Base-by-base conservation (phyloP, 768 basidiomycete species). In the Boletus reticuloceps region DNA sequence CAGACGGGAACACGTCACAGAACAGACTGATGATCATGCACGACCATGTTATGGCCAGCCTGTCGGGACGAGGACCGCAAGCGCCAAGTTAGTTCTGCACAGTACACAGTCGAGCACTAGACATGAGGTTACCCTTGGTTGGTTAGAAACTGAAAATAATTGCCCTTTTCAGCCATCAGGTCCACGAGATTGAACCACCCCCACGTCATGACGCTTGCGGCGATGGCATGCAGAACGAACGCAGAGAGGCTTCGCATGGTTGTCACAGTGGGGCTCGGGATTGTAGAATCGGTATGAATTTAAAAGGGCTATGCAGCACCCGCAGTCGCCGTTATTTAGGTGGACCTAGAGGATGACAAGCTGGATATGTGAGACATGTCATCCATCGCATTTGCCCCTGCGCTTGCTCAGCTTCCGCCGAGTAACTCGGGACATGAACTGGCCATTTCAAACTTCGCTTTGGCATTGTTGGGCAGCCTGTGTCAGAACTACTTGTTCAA, bases 81-180 rank as follows among this genome's bases (percentile, higher is more conserved):
- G 17, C 1, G 7, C 6, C 17, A 20, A 8, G 47, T 61, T 13
- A 59, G 54, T 12, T 5, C 11, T 53, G 45, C 13, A n/a, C n/a
- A 38, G 27, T 16, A 14, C 17, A 10, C 27, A 3, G 8, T 1
- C 8, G 8, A 27, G n/a, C n/a, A 34, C 11, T 1, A 12, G 29
- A 32, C 13, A 20, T 11, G 2, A 41, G 22, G 6, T 36, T 47
- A 66, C 89, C 88, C 88, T 70, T 89, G 83, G 60, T 91, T 88
- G 1, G 91, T 94, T 51, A 93, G 72, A 64, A 82, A 93, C 66
- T 86, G 86, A 45, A 78, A 79, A 59, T 84, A 82, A 1, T 89
- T 89, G 2, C 87, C 86, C 58, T 78, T 81, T 61, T 81, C 82
- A 4, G 59, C 38, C 1, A 74, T 55, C 11, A 36, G 13, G 6